Base-by-base conservation (phyloP, 148 eudicot genomes). In the Cornus suecica region DNA sequence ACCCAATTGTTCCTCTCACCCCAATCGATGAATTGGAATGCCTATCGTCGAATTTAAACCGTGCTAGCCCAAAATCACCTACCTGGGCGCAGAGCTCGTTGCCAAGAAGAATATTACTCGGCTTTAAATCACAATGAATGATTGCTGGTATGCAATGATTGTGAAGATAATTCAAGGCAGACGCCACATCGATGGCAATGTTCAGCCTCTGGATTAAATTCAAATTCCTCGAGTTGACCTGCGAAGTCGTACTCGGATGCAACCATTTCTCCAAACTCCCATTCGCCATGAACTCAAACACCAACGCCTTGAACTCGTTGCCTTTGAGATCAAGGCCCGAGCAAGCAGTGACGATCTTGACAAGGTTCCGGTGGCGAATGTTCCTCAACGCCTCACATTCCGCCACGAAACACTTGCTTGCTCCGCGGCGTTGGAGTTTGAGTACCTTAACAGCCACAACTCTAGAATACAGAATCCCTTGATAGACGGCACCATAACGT, bases 291-390 rank as follows among this genome's bases (percentile, higher is more conserved):
- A 65, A 78, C 78, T 78, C 82, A 51, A 74, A 82, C 27, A 82
- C 74, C 65, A 82, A 70, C 16, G 85, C 85, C 29, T 71, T 78
- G 23, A 82, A 82, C 7, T 82, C 79, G n/a, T 75, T 78, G n/a
- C 81, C 64, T 9, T 67, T 28, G 34, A 67, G 78, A 37, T 78
- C 77, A 16, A 18, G 75, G 42, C 82, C 75, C 1, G 85, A 82
- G 71, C 82, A 82, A 67, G 79, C 72, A 14, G 82, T 70, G 2
- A 82, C 24, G 15, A 82, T 72, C 73, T 68, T 73, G 0, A 78
- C 66, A 16, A 82, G 73, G 26, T 82, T 82, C 13, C 82, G 69
- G 20, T 82, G 85, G 25, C 77, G 82, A n/a, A 70, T 62, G 69
- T 64, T 71, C 31, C 76, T 71, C 74, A 82, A 71, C 4, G 79